Evolutionary conservation across 345 rosid species (phyloP), one percentile per base, ranked within the genome.

Genomic region (Alliaria petiolata): DNA sequence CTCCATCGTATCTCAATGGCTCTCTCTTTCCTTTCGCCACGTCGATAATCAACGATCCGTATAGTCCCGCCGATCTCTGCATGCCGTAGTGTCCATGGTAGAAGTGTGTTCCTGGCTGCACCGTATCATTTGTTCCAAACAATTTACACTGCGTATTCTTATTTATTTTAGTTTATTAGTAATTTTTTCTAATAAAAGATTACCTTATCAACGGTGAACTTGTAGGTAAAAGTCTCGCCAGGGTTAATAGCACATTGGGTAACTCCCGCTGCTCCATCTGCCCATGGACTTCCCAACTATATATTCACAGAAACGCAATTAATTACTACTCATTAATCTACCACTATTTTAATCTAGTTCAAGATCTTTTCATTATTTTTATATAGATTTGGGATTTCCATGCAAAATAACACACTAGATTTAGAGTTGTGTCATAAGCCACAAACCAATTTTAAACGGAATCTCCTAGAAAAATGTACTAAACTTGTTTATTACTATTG

Each of bases 11-110:
- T 10, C 80, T 86, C 64, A 93, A 82, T 1, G 86, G 80, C 45
- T 89, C 98, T 33, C 20, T 80, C 74, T 83, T 46, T 47, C 85
- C 87, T 20, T 85, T 70, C 3, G 81, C 85, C 35, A 78, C 83
- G 8, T 87, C 82, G 0, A 87, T 87, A 0, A 93, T 85, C 35
- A 93, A 28, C 0, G 89, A 81, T 8, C 93, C 96, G 19, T 88
- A 89, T 0, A 90, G 50, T 11, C 98, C 96, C 10, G 90, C 91
- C 44, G 91, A 83, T 65, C 98, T 87, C 75, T 90, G 97, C 96
- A 90, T 93, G 7, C 97, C 97, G 26, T 78, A 80, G 67, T 93
- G 97, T 34, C 90, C 98, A 61, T 93, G 96, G 73, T 90, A 93
- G 62, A 90, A 87, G 54, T 86, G 84, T 61, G 97, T 93, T 46